These are phyloP conservation scores for Aspergillus luchuensis DNA, from an alignment of 2,329 filamentous ascomycete genomes.

Conservation along the genomic window DNA sequence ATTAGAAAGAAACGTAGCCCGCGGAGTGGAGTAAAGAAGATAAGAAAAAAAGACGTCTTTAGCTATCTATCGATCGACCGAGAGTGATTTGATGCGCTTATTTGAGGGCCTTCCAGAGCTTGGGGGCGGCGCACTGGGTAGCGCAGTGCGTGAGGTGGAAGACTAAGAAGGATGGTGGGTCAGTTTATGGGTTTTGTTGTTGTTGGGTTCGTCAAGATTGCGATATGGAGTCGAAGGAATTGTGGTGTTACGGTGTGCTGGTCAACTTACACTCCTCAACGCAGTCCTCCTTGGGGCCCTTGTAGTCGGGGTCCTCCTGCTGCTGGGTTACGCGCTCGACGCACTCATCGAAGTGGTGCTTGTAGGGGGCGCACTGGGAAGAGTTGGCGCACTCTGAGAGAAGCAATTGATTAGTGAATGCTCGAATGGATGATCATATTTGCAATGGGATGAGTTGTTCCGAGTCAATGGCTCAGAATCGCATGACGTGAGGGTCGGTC, in stretches of 20 bases:
- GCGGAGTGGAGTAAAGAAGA: slow-evolving; percentile 7
- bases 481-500: background rate
- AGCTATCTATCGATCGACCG: too few species aligned
- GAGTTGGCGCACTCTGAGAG: slow-evolving; percentile 82
- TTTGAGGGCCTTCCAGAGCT: slow-evolving; percentile 91
- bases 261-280: slow-evolving; percentile 92
- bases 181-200: slow-evolving; percentile 11
- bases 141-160: slow-evolving; percentile 99
- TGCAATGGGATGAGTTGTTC: background rate
- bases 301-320: slow-evolving; percentile 68
- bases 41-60: slow-evolving; percentile 10
- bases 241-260: background rate
- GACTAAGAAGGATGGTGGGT: slow-evolving; percentile 59
- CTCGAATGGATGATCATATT: background rate
- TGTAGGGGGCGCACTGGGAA: slow-evolving; percentile 77
- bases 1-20: too few species aligned
- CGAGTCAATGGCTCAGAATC: background rate
- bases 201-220: background rate
- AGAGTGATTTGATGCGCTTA: slow-evolving; percentile 58
- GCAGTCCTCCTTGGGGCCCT: slow-evolving; percentile 85
- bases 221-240: background rate
- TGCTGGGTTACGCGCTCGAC: slow-evolving; percentile 82
- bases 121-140: slow-evolving; percentile 87
- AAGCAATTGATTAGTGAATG: slow-evolving; percentile 14
- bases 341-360: slow-evolving; percentile 99